Conservation (phyloP, 768 basidiomycete species). For the Leccinum truebloodii region DNA sequence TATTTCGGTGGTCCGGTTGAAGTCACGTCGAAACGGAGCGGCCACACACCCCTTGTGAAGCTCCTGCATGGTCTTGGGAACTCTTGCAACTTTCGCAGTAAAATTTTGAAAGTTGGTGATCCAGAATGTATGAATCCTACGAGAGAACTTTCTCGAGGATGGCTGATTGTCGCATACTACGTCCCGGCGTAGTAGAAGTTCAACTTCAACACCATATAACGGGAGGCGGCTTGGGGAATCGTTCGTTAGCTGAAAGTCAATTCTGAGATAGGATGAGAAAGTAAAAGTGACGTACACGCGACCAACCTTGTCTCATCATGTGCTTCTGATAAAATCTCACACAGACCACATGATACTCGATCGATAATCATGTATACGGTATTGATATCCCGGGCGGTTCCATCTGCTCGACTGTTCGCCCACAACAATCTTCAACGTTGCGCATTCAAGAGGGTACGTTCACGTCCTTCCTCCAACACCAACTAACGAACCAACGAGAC, state of each 20-base stretch:
- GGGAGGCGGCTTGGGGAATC: not conserved
- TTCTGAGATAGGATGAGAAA: not conserved
- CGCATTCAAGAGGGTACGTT: not conserved
- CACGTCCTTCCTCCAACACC: not conserved
- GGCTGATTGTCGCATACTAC: not conserved
- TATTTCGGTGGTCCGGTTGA: not conserved
- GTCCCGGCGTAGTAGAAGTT: not conserved
- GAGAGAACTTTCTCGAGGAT: not conserved
- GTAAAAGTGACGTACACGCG: not conserved
- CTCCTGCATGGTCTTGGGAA: not conserved
- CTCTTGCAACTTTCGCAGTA: not conserved
- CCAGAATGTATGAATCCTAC: not conserved
- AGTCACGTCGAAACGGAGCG: not conserved
- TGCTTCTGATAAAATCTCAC: not conserved
- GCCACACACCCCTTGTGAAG: not conserved
- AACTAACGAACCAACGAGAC: not conserved
- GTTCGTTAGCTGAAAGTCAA: not conserved
- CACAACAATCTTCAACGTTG: not conserved
- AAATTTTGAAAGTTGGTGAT: not conserved
- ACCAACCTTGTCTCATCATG: not conserved
- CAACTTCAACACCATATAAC: not conserved
- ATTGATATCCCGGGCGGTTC: not conserved
- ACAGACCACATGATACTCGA: not conserved
- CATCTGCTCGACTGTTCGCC: not conserved
- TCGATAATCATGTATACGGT: not conserved